These are phyloP conservation scores for Priceomyces medius DNA, from an alignment of 805 yeast genomes.

Conservation along the genomic window DNA sequence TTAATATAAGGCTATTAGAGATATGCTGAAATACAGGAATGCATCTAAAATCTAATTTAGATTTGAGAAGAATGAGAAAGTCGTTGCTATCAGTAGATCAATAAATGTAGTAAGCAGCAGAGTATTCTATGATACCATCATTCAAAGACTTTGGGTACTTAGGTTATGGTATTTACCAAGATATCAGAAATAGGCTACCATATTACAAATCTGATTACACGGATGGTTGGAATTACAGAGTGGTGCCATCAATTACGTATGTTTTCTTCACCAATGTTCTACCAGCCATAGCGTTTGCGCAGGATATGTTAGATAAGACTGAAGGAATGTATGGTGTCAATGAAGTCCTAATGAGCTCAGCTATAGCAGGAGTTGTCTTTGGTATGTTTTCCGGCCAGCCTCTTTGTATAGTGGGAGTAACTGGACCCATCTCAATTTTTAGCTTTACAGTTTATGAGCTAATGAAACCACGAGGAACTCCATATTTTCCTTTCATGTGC, in stretches of 20 bases:
- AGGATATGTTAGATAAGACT: slow-evolving; percentile 94
- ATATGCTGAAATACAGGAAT: too few species aligned
- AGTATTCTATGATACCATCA: background rate
- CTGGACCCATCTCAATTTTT: slow-evolving; percentile 93
- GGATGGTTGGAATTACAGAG: slow-evolving; percentile 84
- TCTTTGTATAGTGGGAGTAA: slow-evolving; percentile 91
- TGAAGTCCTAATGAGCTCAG: slow-evolving; percentile 80
- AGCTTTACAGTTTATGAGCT: slow-evolving; percentile 84
- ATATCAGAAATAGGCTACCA: slow-evolving; percentile 56
- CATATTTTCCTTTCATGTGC: slow-evolving; percentile 88
- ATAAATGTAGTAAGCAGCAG: too few species aligned
- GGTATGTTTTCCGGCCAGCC: slow-evolving; percentile 90
- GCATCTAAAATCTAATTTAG: too few species aligned
- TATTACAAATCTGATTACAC: slow-evolving; percentile 73
- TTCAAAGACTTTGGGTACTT: slow-evolving; percentile 16
- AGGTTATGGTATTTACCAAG: slow-evolving; percentile 55
- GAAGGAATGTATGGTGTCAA: slow-evolving; percentile 85
- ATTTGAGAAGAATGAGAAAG: too few species aligned
- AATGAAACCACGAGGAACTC: slow-evolving; percentile 51
- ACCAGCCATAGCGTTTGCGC: slow-evolving; percentile 95
- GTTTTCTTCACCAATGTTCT: slow-evolving; percentile 86
- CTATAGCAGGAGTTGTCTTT: slow-evolving; percentile 85
- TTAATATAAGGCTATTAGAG: too few species aligned
- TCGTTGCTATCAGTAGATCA: too few species aligned
- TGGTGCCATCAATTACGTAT: slow-evolving; percentile 77